These are phyloP conservation scores for Pythium myriotylum DNA, from an alignment of 352 stramenopile genomes.

Conservation along the genomic window DNA sequence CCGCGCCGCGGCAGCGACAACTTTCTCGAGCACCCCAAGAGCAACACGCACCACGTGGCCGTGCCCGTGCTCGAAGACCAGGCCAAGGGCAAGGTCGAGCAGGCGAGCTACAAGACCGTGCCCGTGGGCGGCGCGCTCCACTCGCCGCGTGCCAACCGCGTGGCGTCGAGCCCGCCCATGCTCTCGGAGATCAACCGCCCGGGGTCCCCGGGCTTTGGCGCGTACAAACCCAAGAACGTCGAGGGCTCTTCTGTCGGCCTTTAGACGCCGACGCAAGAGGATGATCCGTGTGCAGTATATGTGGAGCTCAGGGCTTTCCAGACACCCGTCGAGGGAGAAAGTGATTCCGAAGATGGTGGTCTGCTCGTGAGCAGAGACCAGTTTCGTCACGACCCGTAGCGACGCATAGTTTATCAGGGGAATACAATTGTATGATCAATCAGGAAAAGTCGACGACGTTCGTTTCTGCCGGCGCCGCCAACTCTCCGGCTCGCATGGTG, in stretches of 20 bases:
- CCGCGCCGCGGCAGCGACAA: constrained; percentile 50
- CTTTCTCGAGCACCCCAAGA: constrained; percentile 63
- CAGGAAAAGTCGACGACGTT: too few relatives aligned
- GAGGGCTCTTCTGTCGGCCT: constrained; percentile 20
- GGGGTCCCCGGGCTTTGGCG: constrained; percentile 14
- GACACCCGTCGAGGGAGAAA: background rate
- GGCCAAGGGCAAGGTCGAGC: constrained; percentile 12
- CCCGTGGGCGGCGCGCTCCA: constrained; percentile 10
- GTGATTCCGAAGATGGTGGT: too few relatives aligned
- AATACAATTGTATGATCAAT: constrained; percentile 12
- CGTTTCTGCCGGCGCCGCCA: too few relatives aligned
- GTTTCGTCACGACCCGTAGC: background rate
- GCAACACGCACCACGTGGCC: constrained; percentile 49
- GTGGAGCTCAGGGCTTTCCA: constrained; percentile 6
- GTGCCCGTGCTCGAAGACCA: constrained; percentile 14
- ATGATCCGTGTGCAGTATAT: constrained; percentile 3
- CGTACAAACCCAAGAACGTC: constrained; percentile 11
- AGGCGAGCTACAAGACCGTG: constrained; percentile 20
- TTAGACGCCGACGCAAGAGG: background rate
- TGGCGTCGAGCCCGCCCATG: constrained; percentile 9
- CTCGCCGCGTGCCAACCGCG: constrained; percentile 11
- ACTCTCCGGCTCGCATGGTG: too few relatives aligned
- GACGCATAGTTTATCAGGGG: constrained; percentile 10
- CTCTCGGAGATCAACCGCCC: constrained; percentile 5
- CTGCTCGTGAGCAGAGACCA: background rate